These are phyloP conservation scores for Earliella scabrosa DNA, from an alignment of 1,284 basidiomycete genomes.

Conservation along the genomic window DNA sequence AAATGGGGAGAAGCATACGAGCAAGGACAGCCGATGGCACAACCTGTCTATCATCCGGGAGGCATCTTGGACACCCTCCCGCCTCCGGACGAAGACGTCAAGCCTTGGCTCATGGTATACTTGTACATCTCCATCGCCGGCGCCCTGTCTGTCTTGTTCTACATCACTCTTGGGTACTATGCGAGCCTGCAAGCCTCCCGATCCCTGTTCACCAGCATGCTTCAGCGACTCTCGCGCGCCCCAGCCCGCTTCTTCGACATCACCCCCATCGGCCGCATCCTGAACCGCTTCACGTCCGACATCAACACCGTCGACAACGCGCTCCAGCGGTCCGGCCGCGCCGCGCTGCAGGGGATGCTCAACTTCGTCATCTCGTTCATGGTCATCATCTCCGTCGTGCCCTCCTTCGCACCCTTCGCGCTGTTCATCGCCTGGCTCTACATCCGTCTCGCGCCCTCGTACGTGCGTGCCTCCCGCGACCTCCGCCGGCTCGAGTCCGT, in stretches of 20 bases:
- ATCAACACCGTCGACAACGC: conserved; percentile 73
- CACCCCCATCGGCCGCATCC: conserved; percentile 73
- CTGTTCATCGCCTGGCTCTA: conserved; percentile 74
- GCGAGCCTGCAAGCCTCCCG: conserved; percentile 69
- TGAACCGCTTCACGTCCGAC: conserved; percentile 84
- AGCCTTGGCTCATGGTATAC: conserved; percentile 70
- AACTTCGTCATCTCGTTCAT: conserved; percentile 68
- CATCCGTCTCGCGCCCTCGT: conserved; percentile 70
- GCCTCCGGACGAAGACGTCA: conserved; percentile 58
- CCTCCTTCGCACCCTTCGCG: conserved; percentile 72
- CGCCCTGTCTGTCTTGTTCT: conserved; percentile 55
- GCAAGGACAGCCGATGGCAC: conserved; percentile 35
- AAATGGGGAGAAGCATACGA: conserved; percentile 69
- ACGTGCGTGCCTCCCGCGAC: conserved; percentile 72
- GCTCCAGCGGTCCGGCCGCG: conserved; percentile 59
- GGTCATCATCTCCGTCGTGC: conserved; percentile 69
- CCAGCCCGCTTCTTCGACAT: conserved; percentile 72
- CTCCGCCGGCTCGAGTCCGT: conserved; percentile 74
- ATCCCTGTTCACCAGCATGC: conserved; percentile 55
- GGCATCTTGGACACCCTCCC: conserved; percentile 53
- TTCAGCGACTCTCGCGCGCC: conserved; percentile 58
- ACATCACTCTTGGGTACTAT: conserved; percentile 69
- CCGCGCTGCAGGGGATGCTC: conserved; percentile 58
- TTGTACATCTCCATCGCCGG: conserved; percentile 62
- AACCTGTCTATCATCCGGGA: conserved; percentile 31